Conservation (phyloP, 805 yeast genomes). For the Candida wancherniae region DNA sequence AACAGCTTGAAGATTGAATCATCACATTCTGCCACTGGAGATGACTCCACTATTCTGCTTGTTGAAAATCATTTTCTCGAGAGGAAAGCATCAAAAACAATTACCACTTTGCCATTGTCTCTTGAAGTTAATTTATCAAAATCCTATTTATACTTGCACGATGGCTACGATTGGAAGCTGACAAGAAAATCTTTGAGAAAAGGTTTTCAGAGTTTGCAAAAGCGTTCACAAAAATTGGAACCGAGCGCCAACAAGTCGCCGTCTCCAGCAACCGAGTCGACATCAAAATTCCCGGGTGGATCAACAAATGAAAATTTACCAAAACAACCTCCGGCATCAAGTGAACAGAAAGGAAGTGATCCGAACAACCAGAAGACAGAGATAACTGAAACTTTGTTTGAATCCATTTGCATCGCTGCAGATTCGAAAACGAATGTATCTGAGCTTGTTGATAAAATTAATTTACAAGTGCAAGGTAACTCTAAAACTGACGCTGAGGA, state of each 20-base stretch:
- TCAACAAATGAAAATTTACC: too few relatives aligned
- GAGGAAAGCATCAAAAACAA: background rate
- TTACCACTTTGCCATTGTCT: slow-evolving; percentile 20
- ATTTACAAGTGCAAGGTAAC: slow-evolving; percentile 34
- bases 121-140: slow-evolving; percentile 35
- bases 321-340: too few relatives aligned
- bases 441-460: slow-evolving; percentile 48
- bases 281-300: too few relatives aligned
- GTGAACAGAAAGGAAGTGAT: background rate
- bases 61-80: slow-evolving; percentile 13
- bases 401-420: slow-evolving; percentile 70
- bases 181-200: slow-evolving; percentile 57
- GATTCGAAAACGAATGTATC: slow-evolving; percentile 46
- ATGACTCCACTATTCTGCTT: slow-evolving; percentile 1
- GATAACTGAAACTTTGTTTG: slow-evolving; percentile 59
- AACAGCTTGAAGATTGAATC: slow-evolving; percentile 4
- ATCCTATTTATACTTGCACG: slow-evolving; percentile 52
- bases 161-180: slow-evolving; percentile 89
- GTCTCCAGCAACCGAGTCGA: too few relatives aligned
- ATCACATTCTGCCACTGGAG: too few relatives aligned
- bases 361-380: background rate
- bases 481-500: slow-evolving; percentile 5
- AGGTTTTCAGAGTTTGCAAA: slow-evolving; percentile 8
- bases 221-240: background rate
- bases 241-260: background rate